Evolutionary conservation across 2,329 filamentous ascomycete species (phyloP).

Genomic region (Cytospora piceae): DNA sequence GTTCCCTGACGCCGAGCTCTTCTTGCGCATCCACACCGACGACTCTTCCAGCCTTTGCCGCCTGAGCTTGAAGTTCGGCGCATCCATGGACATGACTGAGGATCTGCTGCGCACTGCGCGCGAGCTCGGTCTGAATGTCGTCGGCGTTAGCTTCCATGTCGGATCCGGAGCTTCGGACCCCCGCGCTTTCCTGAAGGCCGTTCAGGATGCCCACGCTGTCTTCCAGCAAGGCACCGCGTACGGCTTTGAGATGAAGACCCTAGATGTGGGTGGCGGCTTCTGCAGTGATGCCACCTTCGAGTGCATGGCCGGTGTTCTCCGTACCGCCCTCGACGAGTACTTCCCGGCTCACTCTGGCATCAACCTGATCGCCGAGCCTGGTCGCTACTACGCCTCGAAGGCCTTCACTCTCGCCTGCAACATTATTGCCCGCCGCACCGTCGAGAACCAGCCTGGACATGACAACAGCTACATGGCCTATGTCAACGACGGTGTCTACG

Average conservation of each 20-base stretch:
- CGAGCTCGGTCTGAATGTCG: slow-evolving; percentile 83
- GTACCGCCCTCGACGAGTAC: slow-evolving; percentile 79
- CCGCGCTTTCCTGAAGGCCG: slow-evolving; percentile 86
- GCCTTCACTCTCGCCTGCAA: slow-evolving; percentile 96
- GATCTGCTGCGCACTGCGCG: slow-evolving; percentile 79
- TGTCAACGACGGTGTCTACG: slow-evolving; percentile 95
- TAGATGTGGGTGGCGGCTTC: slow-evolving; percentile 96
- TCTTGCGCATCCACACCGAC: slow-evolving; percentile 92
- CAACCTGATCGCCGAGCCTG: slow-evolving; percentile 92
- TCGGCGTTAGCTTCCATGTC: slow-evolving; percentile 97
- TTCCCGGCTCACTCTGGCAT: slow-evolving; percentile 76
- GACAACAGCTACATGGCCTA: slow-evolving; percentile 92
- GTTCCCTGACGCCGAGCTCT: slow-evolving; percentile 87
- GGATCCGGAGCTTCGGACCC: slow-evolving; percentile 95
- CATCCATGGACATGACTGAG: slow-evolving; percentile 79
- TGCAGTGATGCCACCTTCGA: slow-evolving; percentile 83
- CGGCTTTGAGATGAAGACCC: slow-evolving; percentile 80
- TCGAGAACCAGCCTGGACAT: slow-evolving; percentile 66
- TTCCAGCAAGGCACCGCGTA: slow-evolving; percentile 81
- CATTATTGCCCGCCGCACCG: slow-evolving; percentile 90
- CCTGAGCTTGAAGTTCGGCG: slow-evolving; percentile 96
- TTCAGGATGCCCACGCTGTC: slow-evolving; percentile 83
- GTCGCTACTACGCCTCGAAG: slow-evolving; percentile 90
- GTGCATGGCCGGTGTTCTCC: slow-evolving; percentile 80
- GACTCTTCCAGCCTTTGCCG: slow-evolving; percentile 94